A percentile compares a stretch with the other conserved stretches of the same genome.
Evolutionary conservation across 441 rosid species (phyloP).

Genomic region (Gossypium schwendimanii): DNA sequence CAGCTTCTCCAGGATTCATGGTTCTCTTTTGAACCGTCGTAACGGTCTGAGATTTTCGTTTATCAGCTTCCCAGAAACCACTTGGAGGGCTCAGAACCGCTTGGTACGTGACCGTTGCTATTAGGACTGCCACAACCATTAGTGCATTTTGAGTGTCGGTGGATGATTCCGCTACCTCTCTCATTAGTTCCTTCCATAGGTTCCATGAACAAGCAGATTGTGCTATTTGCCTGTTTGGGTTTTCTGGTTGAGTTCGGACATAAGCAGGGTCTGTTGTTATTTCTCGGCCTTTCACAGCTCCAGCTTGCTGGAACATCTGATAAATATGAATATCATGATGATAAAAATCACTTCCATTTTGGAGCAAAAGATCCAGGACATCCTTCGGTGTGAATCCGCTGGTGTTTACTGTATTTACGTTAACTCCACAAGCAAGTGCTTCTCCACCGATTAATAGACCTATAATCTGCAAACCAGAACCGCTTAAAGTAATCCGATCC

Average conservation of each 20-base stretch:
- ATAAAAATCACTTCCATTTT: not conserved
- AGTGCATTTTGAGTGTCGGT: conserved; percentile 13
- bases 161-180: conserved; percentile 23
- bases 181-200: conserved; percentile 11
- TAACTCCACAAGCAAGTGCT: not conserved
- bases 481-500: too few species aligned
- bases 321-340: not conserved
- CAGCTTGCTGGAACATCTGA: not conserved
- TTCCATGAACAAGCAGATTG: conserved; percentile 13
- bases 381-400: conserved; percentile 5
- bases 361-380: not conserved
- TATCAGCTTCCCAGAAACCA: conserved; percentile 22
- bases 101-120: conserved; percentile 23
- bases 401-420: not conserved
- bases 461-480: conserved; percentile 8
- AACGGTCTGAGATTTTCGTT: not conserved
- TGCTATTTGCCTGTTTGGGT: conserved; percentile 11
- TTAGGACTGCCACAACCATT: conserved; percentile 18
- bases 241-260: not conserved
- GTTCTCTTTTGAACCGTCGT: not conserved
- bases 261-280: not conserved
- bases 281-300: conserved; percentile 7
- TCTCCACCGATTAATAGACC: not conserved
- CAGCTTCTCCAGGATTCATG: conserved; percentile 5
- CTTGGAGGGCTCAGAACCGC: conserved; percentile 23